phyloP scores from a whole-genome alignment of 2,329 filamentous ascomycete species.

The Claviceps lovelessii region DNA sequence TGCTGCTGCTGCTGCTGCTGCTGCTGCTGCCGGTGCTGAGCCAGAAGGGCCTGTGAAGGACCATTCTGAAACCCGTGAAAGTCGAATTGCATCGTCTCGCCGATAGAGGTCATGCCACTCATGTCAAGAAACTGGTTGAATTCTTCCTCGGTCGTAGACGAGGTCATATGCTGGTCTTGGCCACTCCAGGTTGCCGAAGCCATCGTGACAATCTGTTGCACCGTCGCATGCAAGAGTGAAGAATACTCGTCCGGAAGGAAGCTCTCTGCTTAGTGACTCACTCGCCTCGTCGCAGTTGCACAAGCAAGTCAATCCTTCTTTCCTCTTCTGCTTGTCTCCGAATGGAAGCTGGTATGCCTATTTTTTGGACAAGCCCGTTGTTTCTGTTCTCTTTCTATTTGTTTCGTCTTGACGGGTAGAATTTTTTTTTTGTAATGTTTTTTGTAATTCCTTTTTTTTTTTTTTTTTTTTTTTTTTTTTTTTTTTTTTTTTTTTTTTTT shows the following conservation, averaged over 20 bases:
- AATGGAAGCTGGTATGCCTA: background rate
- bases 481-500: too few relatives aligned
- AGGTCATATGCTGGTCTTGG: conserved; percentile 40
- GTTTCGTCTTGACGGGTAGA: background rate
- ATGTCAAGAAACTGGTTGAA: conserved; percentile 52
- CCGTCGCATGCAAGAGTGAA: background rate
- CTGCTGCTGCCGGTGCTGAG: conserved; percentile 14
- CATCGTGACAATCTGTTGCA: conserved; percentile 27
- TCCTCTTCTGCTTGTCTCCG: background rate
- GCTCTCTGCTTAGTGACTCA: background rate
- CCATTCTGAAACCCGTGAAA: conserved; percentile 39
- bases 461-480: too few relatives aligned
- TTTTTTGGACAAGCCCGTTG: background rate
- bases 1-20: background rate
- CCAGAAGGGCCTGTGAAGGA: conserved; percentile 19
- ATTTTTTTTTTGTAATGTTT: too few relatives aligned
- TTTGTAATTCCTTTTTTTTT: background rate
- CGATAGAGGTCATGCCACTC: conserved; percentile 37
- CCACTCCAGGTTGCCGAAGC: conserved; percentile 39
- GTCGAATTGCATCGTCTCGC: conserved; percentile 43
- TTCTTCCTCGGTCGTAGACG: conserved; percentile 38
- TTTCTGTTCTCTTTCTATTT: background rate
- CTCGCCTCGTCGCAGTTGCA: background rate
- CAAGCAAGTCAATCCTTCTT: background rate
- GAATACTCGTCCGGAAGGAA: background rate